A percentile compares a stretch with the other conserved stretches of the same genome.
phyloP scores from a whole-genome alignment of 208 protist species.

The Phytomonas sp. region DNA sequence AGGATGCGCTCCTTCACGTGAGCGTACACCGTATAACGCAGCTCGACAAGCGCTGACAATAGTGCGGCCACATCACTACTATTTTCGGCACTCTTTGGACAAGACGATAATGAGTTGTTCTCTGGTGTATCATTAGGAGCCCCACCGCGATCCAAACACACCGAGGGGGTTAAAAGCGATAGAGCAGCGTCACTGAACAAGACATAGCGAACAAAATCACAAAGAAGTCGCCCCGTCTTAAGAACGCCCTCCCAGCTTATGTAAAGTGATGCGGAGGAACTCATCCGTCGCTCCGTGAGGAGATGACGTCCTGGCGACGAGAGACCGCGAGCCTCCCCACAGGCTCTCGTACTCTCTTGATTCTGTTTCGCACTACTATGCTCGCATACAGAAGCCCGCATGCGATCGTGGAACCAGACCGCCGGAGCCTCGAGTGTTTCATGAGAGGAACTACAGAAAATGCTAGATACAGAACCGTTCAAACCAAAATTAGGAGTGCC shows the following conservation, averaged over 20 bases:
- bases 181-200: background rate
- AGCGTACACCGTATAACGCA: background rate
- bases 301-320: background rate
- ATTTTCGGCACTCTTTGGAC: background rate
- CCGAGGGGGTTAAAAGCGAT: background rate
- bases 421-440: background rate
- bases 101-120: background rate
- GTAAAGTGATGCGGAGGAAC: background rate
- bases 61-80: background rate
- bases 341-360: background rate
- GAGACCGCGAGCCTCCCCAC: background rate
- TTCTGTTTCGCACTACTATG: background rate
- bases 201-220: background rate
- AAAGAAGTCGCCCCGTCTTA: background rate
- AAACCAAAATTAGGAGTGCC: background rate
- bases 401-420: background rate
- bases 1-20: background rate
- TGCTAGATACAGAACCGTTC: background rate
- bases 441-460: background rate
- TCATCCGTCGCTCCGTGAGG: background rate
- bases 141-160: background rate
- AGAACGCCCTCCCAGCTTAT: background rate
- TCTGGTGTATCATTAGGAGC: background rate
- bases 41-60: background rate
- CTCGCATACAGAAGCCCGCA: background rate